These are phyloP conservation scores for Epichloe sylvatica DNA, from an alignment of 2,329 filamentous ascomycete species.

Conservation along the genomic window DNA sequence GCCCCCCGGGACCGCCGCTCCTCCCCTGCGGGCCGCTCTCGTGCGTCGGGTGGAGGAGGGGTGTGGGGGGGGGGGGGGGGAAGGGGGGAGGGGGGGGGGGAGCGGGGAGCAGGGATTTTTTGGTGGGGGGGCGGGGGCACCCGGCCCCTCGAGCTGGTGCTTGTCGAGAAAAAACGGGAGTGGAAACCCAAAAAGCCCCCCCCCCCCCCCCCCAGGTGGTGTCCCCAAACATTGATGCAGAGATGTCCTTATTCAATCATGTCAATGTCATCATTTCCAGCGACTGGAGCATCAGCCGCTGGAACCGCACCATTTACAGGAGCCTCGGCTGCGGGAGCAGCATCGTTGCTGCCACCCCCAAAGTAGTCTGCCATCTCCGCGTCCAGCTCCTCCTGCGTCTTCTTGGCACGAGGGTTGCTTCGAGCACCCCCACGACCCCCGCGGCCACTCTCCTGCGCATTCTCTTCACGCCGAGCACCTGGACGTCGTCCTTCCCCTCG, in stretches of 20 bases:
- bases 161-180: too few relatives aligned
- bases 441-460: constrained; percentile 21
- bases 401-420: constrained; percentile 49
- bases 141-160: too few relatives aligned
- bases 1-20: too few relatives aligned
- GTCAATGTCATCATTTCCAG: constrained; percentile 44
- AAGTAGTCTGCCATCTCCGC: constrained; percentile 98
- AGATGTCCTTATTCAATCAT: constrained; percentile 46
- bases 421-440: constrained; percentile 24
- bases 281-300: constrained; percentile 16
- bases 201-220: neutral
- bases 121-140: too few relatives aligned
- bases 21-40: too few relatives aligned
- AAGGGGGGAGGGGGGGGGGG: too few relatives aligned
- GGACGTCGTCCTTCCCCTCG: constrained; percentile 39
- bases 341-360: constrained; percentile 31
- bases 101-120: too few relatives aligned
- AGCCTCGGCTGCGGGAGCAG: constrained; percentile 17
- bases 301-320: constrained; percentile 15
- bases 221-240: neutral
- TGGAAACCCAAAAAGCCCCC: too few relatives aligned
- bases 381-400: constrained; percentile 84
- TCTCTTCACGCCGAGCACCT: constrained; percentile 31
- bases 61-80: too few relatives aligned
- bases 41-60: too few relatives aligned